Evolutionary conservation across 2,329 filamentous ascomycete species (phyloP).

Genomic region (Claviceps sp.): DNA sequence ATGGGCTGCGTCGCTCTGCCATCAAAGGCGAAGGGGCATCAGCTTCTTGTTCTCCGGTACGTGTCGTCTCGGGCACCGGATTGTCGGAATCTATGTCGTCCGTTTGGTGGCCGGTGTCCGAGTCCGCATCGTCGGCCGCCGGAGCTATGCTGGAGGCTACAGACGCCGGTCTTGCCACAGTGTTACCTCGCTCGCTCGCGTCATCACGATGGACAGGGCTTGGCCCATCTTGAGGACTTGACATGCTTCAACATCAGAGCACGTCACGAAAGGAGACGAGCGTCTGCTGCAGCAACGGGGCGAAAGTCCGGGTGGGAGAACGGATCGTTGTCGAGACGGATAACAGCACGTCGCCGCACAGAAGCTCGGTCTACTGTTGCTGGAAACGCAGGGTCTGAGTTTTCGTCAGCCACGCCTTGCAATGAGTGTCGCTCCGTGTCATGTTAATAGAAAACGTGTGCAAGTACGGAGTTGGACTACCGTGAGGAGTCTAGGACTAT

Average conservation of each 20-base stretch:
- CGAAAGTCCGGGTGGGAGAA: not conserved
- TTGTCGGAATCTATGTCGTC: not conserved
- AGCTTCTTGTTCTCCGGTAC: not conserved
- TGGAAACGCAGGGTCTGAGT: not conserved
- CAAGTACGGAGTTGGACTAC: not conserved
- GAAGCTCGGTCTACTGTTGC: not conserved
- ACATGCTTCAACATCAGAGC: slow-evolving; percentile 19
- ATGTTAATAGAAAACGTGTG: not conserved
- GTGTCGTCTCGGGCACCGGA: not conserved
- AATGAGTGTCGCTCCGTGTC: not conserved
- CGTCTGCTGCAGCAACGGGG: not conserved
- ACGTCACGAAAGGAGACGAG: not conserved
- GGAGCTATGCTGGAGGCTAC: not conserved
- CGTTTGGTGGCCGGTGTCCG: not conserved
- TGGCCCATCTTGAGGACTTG: slow-evolving; percentile 17
- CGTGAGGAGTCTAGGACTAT: not conserved
- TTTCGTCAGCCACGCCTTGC: slow-evolving; percentile 3
- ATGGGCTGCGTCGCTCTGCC: not conserved
- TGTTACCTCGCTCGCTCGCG: not conserved
- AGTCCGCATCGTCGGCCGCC: not conserved
- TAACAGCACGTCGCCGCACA: not conserved
- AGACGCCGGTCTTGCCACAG: not conserved
- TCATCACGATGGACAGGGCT: slow-evolving; percentile 8
- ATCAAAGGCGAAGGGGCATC: not conserved
- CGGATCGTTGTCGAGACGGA: not conserved